These are phyloP conservation scores for Kluyveromyces aestuarii DNA, from an alignment of 805 yeast species.

Conservation along the genomic window DNA sequence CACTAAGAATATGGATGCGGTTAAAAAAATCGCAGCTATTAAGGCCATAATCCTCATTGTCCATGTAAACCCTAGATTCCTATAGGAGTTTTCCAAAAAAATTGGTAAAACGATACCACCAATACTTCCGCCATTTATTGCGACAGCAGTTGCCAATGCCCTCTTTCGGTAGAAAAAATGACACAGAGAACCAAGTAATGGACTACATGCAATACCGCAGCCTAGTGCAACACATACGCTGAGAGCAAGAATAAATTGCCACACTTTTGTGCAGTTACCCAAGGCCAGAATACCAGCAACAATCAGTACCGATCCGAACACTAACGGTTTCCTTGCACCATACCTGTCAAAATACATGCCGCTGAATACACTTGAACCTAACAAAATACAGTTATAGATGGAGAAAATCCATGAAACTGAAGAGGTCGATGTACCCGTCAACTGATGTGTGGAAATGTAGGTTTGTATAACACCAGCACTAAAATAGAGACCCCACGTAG, in stretches of 20 bases:
- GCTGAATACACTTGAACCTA: conserved; percentile 28
- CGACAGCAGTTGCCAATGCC: conserved; percentile 53
- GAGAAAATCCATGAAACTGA: conserved; percentile 63
- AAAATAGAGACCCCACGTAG: conserved; percentile 57
- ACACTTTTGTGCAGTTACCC: conserved; percentile 40
- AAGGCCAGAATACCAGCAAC: conserved; percentile 43
- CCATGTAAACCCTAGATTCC: conserved; percentile 50
- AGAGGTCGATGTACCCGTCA: conserved; percentile 36
- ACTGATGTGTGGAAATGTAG: conserved; percentile 45
- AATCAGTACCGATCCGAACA: conserved; percentile 36
- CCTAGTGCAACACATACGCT: conserved; percentile 47
- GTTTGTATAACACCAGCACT: conserved; percentile 61
- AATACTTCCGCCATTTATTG: conserved; percentile 56
- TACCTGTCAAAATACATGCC: conserved; percentile 50
- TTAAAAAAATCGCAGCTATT: conserved; percentile 16
- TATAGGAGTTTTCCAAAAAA: conserved; percentile 37
- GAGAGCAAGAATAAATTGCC: conserved; percentile 52
- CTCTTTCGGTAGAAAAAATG: conserved; percentile 54
- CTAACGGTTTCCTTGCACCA: conserved; percentile 41
- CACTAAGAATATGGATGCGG: conserved; percentile 28
- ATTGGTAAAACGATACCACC: conserved; percentile 60
- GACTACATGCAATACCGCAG: conserved; percentile 43
- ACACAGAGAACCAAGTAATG: conserved; percentile 44
- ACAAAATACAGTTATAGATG: conserved; percentile 18
- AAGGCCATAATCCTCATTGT: conserved; percentile 43